Conservation (phyloP, 2,329 filamentous ascomycete genomes). For the Fusarium goolgardi region DNA sequence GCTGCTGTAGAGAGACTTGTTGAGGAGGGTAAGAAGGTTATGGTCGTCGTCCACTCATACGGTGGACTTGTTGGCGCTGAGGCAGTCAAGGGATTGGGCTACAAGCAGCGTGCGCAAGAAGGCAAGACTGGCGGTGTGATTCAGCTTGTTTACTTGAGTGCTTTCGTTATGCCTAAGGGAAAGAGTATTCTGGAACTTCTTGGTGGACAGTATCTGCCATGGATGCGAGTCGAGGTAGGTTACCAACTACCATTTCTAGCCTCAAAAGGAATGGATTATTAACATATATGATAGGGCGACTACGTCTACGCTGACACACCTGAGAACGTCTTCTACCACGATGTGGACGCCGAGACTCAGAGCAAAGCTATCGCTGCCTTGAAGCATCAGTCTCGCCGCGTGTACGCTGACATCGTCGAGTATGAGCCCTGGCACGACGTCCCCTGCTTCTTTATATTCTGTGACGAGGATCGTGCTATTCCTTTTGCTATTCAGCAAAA, state of each 20-base stretch:
- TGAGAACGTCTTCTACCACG: slow-evolving; percentile 15
- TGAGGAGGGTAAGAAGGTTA: slow-evolving; percentile 8
- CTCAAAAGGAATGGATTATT: not conserved
- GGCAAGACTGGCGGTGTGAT: slow-evolving; percentile 18
- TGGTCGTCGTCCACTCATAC: slow-evolving; percentile 23
- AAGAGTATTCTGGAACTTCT: not conserved
- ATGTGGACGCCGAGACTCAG: not conserved
- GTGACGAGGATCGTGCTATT: slow-evolving; percentile 12
- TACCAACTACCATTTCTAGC: accelerated
- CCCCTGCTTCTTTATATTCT: slow-evolving; percentile 6
- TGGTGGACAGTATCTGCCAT: slow-evolving; percentile 15
- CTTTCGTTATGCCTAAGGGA: slow-evolving; percentile 7
- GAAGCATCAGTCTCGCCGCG: slow-evolving; percentile 19
- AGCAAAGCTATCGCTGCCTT: not conserved
- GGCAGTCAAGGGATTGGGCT: slow-evolving; percentile 10
- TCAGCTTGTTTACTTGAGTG: slow-evolving; percentile 13
- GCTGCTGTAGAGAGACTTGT: not conserved
- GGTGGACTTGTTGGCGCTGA: slow-evolving; percentile 16
- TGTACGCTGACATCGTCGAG: not conserved
- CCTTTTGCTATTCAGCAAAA: slow-evolving; percentile 14
- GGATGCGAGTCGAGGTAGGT: slow-evolving; percentile 25
- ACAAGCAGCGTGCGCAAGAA: slow-evolving; percentile 11
- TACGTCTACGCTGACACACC: slow-evolving; percentile 16
- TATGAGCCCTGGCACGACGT: slow-evolving; percentile 23
- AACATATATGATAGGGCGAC: slow-evolving; percentile 3